phyloP scores from a whole-genome alignment of 2,329 filamentous ascomycete species.

The Fusarium armeniacum region DNA sequence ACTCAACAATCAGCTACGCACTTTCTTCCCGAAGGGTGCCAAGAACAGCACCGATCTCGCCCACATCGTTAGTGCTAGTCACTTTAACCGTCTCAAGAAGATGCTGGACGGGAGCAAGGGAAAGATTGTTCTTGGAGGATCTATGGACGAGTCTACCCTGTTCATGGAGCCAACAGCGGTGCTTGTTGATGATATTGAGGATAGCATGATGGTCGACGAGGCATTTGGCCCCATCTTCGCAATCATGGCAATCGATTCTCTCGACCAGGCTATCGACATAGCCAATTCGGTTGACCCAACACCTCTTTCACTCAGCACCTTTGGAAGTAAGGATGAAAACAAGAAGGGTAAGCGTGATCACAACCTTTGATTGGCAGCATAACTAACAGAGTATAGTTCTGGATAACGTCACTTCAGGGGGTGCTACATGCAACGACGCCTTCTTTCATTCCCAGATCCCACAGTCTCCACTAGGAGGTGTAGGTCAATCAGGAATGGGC shows the following conservation, averaged over 20 bases:
- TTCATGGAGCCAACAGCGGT: slow-evolving; percentile 96
- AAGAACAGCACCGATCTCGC: slow-evolving; percentile 82
- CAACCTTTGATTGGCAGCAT: not conserved
- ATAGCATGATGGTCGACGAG: slow-evolving; percentile 87
- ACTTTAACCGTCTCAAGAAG: slow-evolving; percentile 87
- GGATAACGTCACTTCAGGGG: slow-evolving; percentile 60
- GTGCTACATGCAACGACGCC: slow-evolving; percentile 65
- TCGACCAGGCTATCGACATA: slow-evolving; percentile 88
- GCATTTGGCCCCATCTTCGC: slow-evolving; percentile 94
- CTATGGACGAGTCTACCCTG: slow-evolving; percentile 81
- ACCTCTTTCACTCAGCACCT: slow-evolving; percentile 86
- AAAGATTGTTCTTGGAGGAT: slow-evolving; percentile 88
- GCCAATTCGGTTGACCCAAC: slow-evolving; percentile 87
- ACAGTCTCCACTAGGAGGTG: slow-evolving; percentile 63
- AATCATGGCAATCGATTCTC: slow-evolving; percentile 79
- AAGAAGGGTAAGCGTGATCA: slow-evolving; percentile 71
- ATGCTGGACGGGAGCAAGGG: slow-evolving; percentile 90
- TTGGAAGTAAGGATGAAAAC: slow-evolving; percentile 84
- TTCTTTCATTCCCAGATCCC: slow-evolving; percentile 60
- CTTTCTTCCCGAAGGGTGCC: slow-evolving; percentile 88
- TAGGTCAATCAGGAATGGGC: slow-evolving; percentile 64
- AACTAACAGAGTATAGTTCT: slow-evolving; percentile 55
- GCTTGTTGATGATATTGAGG: slow-evolving; percentile 75
- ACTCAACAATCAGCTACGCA: slow-evolving; percentile 77
- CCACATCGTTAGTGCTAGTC: slow-evolving; percentile 82